These are phyloP conservation scores for Nymphaea thermarum DNA, from an alignment of 164 flowering plant genomes.

Conservation along the genomic window DNA sequence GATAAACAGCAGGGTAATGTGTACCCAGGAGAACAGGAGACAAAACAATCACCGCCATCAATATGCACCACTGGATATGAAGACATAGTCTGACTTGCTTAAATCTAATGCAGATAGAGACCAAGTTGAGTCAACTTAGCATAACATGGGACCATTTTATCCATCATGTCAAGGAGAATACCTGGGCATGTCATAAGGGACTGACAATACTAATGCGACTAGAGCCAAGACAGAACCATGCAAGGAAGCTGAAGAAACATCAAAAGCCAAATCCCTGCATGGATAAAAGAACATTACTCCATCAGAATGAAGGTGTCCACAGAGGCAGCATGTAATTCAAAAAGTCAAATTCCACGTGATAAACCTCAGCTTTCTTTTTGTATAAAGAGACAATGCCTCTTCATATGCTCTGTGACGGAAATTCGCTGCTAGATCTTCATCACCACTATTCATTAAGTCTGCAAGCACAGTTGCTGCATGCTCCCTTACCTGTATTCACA, in stretches of 20 bases:
- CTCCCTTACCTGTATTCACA: constrained; percentile 67
- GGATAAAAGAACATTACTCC: neutral
- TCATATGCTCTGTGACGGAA: constrained; percentile 64
- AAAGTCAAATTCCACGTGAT: neutral
- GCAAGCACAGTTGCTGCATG: constrained; percentile 98
- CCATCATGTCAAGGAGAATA: constrained; percentile 9
- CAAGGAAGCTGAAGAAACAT: constrained; percentile 38
- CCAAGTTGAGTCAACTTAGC: no score
- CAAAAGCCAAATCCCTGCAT: constrained; percentile 35
- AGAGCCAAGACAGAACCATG: constrained; percentile 94
- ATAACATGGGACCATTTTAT: neutral
- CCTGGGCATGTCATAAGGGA: constrained; percentile 99
- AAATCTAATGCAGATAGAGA: no score
- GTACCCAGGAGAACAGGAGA: no score
- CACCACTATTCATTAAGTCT: constrained; percentile 85
- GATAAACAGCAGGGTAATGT: no score
- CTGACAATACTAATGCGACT: constrained; percentile 89
- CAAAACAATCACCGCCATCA: no score
- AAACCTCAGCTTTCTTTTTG: constrained; percentile 49
- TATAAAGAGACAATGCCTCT: constrained; percentile 42
- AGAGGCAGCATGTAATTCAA: neutral
- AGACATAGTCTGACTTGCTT: neutral
- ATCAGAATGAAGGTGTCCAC: neutral
- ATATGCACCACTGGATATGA: no score
- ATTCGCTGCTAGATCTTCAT: constrained; percentile 53